Evolutionary conservation across 2,329 filamentous ascomycete species (phyloP), one percentile per base, ranked within the genome.

Genomic region (Bipolaris oryzae): DNA sequence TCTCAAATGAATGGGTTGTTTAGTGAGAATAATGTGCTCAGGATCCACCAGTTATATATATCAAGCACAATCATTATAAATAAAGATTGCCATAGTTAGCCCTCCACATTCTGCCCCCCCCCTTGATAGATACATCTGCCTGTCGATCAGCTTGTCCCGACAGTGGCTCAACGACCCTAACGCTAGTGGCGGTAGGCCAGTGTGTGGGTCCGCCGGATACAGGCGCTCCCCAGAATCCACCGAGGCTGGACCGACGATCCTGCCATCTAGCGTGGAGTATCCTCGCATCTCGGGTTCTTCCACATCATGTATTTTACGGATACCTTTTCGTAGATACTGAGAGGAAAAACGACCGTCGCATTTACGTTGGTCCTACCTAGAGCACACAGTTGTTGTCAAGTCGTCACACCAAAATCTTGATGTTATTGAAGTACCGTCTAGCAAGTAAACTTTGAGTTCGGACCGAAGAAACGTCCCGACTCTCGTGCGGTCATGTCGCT

Each of bases 401-500:
- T 34, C 9, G 16, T 25, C 5, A 23, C 16, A 15, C 37, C 15
- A 28, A 37, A n/a, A 5, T 25, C 3, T 25, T 18, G n/a, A 11
- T 31, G 23, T 16, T 21, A 1, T n/a, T 16, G 13, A 33, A 23
- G 34, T 41, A 25, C 41, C 20, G 39, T 51, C 18, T n/a, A 39
- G 28, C 11, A 31, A 13, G 28, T 39, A 44, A 47, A 34, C 34
- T 49, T 47, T 37, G 13, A 7, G 21, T 37, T 38, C 50, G 50
- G 54, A n/a, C 43, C 54, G 50, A 48, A 53, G 31, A 31, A 18
- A n/a, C 11, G 31, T 53, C 38, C 3, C 33, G 33, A 20, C 31
- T 23, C 33, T 35, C 7, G 18, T 34, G 31, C 25, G 50, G 38
- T 9, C 34, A 38, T 18, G 18, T 13, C 15, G 34, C 18, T 20